Evolutionary conservation across 2,329 filamentous ascomycete genomes (phyloP), one percentile per base, ranked within the genome.

Genomic region (Clonostachys chloroleuca): DNA sequence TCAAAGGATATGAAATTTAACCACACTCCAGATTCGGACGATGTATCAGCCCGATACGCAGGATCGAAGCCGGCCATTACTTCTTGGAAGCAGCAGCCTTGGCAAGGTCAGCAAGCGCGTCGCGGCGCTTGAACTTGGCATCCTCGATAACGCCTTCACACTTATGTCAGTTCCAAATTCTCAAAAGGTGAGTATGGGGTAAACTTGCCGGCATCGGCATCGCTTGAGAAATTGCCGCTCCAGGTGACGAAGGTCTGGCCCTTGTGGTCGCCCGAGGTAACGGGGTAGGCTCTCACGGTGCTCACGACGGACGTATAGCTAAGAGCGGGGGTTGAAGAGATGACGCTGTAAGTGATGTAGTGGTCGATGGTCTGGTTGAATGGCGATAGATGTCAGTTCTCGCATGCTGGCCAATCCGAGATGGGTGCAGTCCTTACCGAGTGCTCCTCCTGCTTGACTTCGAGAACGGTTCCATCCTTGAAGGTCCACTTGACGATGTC

Each of bases 381-480:
- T 5, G 5, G 24, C 24, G 7, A 24, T 36, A 39, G 33, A 12
- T 5, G 43, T 45, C 34, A 45, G 43, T 9, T 14, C 4, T n/a
- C 34, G 13, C 10, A n/a, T 12, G 4, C 17, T n/a, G 18, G 41
- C 17, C 24, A 43, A 24, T 36, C 20, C n/a, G 35, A n/a, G 20
- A 12, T 17, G 40, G 6, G 20, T 42, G 40, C 16, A 30, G 35
- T 33, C 10, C 77, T 50, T 66, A 86, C 82, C 54, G 80, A 85
- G 69, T 88, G 84, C 72, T 87, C 85, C 67, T 89, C 85, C 70
- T 86, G 83, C 80, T 88, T 88, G 55, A 89, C 81, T 64, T 88
- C 83, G 17, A 86, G 68, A 47, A 80, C 75, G 30, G 78, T 81
- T 44, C 83, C 83, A 57, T 89, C 85, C 63, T 83, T 81, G 73